Evolutionary conservation across 257 asterid genomes (phyloP).

Genomic region (Paraleonurus japonicus): DNA sequence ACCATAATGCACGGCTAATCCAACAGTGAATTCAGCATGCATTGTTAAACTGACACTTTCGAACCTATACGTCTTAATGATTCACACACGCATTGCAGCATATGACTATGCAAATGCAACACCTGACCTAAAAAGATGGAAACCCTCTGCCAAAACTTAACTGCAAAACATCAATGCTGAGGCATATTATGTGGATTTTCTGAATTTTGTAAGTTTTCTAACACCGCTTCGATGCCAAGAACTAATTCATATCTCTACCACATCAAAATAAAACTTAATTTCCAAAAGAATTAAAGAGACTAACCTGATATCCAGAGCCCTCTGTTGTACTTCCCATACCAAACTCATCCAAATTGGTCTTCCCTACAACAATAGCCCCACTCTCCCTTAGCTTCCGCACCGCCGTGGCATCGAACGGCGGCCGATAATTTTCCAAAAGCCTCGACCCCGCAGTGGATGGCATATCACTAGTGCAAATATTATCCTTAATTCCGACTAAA

Average conservation of each 20-base stretch:
- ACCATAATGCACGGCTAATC: background rate
- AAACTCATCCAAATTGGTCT: constrained; percentile 97
- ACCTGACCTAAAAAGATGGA: background rate
- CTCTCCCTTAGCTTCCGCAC: constrained; percentile 73
- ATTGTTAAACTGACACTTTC: background rate
- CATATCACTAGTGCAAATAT: constrained; percentile 83
- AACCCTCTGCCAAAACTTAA: background rate
- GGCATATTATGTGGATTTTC: background rate
- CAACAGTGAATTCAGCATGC: background rate
- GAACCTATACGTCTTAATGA: background rate
- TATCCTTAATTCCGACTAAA: constrained; percentile 84
- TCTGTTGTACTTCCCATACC: constrained; percentile 99
- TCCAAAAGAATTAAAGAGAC: background rate
- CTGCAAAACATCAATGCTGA: background rate
- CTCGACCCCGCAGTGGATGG: constrained; percentile 93
- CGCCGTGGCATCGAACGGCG: constrained; percentile 89
- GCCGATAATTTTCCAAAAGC: constrained; percentile 72
- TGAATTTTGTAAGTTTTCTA: background rate
- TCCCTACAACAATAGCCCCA: constrained; percentile 86
- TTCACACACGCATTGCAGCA: background rate
- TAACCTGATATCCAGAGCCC: constrained; percentile 82
- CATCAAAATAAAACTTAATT: background rate
- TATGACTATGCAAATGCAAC: background rate
- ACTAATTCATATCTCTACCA: background rate
- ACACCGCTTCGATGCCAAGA: background rate